Evolutionary conservation across 1,284 basidiomycete species (phyloP).

Genomic region (Ustilago nuda): DNA sequence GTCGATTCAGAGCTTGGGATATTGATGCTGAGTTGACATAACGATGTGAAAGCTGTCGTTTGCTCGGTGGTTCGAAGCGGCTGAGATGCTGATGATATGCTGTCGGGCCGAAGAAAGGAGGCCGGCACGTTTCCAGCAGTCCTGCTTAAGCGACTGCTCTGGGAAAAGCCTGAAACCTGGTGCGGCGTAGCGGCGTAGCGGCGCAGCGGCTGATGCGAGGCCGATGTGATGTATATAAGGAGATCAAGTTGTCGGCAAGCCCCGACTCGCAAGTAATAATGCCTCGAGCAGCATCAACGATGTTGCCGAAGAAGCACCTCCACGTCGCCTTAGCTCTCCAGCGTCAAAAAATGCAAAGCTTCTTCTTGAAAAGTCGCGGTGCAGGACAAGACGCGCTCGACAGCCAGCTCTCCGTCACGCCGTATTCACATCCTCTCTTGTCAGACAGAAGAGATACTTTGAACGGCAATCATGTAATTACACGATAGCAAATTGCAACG

Average conservation of each 20-base stretch:
- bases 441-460: not conserved
- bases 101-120: not conserved
- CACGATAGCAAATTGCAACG: not conserved
- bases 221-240: too few relatives aligned
- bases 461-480: not conserved
- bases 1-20: not conserved
- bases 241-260: too few relatives aligned
- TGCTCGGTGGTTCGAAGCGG: not conserved
- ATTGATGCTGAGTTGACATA: not conserved
- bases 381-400: not conserved
- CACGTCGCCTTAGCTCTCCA: not conserved
- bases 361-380: conserved; percentile 5
- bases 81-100: not conserved
- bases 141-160: too few relatives aligned
- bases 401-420: not conserved
- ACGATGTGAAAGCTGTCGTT: not conserved
- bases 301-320: not conserved
- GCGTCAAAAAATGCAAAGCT: conserved; percentile 6
- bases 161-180: too few relatives aligned
- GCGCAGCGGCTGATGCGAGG: too few relatives aligned
- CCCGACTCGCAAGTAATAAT: not conserved
- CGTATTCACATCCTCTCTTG: not conserved
- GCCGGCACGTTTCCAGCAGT: not conserved
- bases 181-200: too few relatives aligned
- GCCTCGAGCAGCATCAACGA: not conserved